Evolutionary conservation across 2,329 filamentous ascomycete genomes (phyloP).

Genomic region (Aspergillus melleus): DNA sequence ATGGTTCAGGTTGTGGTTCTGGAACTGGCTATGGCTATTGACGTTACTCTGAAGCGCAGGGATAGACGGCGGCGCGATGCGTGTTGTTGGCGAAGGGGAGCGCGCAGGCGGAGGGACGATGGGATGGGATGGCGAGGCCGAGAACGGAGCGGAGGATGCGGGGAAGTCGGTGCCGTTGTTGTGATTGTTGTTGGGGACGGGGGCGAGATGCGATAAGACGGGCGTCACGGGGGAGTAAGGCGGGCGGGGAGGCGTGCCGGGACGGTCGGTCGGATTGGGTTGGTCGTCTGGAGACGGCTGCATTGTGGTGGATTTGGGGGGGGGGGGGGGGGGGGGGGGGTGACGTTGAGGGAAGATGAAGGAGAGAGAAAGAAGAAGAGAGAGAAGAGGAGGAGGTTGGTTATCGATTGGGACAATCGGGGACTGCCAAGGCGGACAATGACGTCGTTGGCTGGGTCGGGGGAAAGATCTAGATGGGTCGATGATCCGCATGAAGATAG

Average conservation of each 20-base stretch:
- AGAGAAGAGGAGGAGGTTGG: not conserved
- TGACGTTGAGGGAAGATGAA: not conserved
- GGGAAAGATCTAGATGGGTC: too few relatives aligned
- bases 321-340: too few relatives aligned
- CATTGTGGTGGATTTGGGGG: conserved; percentile 17
- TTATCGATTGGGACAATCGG: not conserved
- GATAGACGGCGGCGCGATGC: not conserved
- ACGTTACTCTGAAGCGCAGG: too few relatives aligned
- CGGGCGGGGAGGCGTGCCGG: conserved; percentile 44
- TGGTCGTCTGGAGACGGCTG: conserved; percentile 22
- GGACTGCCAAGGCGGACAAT: too few relatives aligned
- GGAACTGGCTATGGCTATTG: too few relatives aligned
- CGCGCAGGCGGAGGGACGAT: conserved; percentile 37
- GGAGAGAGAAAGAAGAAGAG: not conserved
- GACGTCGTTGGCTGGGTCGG: too few relatives aligned
- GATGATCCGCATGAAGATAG: too few relatives aligned
- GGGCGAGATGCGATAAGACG: conserved; percentile 39
- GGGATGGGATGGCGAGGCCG: conserved; percentile 16
- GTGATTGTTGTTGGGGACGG: conserved; percentile 18
- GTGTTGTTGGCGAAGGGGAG: conserved; percentile 30
- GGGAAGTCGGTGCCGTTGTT: not conserved
- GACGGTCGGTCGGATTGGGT: conserved; percentile 21
- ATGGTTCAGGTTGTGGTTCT: not conserved
- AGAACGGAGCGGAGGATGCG: conserved; percentile 17
- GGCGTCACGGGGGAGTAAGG: conserved; percentile 51